A percentile compares a stretch with the other conserved stretches of the same genome.
Evolutionary conservation across 345 rosid species (phyloP).

Genomic region (Eucalyptus regnans): DNA sequence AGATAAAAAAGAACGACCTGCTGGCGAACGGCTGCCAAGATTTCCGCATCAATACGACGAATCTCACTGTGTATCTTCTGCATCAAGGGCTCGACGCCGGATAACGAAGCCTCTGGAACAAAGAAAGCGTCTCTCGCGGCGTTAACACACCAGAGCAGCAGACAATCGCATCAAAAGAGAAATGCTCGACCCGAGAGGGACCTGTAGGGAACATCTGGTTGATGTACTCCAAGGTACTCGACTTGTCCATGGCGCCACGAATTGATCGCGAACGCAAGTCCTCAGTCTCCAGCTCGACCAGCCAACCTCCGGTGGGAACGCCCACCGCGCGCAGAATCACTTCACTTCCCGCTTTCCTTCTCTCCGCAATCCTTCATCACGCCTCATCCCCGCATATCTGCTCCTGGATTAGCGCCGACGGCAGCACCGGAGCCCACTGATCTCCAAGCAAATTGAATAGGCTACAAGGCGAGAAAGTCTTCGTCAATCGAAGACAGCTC

Average conservation of each 20-base stretch:
- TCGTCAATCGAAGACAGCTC: neutral
- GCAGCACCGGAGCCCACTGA: neutral
- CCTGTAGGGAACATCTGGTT: constrained; percentile 99
- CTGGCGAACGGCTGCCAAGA: constrained; percentile 92
- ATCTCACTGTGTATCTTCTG: constrained; percentile 93
- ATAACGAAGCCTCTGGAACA: constrained; percentile 77
- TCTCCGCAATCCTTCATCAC: neutral
- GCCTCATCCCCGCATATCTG: neutral
- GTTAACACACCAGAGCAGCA: neutral
- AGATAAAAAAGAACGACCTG: constrained; percentile 30
- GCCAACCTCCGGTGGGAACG: neutral
- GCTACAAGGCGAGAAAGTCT: neutral
- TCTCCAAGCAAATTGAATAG: neutral
- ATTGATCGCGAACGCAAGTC: neutral
- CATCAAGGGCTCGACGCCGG: constrained; percentile 98
- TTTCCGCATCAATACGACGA: constrained; percentile 87
- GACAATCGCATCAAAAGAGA: neutral
- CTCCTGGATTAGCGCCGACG: neutral
- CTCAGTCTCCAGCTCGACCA: neutral
- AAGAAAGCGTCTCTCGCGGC: neutral
- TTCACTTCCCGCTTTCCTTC: neutral
- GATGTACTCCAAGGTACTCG: constrained; percentile 89
- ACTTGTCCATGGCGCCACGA: constrained; percentile 60
- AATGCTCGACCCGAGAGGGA: neutral
- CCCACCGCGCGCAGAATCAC: neutral